Percentiles rank a stretch among this genome's conserved stretches.
Conservation (phyloP, 805 yeast genomes). For the Metschnikowia lunata region DNA sequence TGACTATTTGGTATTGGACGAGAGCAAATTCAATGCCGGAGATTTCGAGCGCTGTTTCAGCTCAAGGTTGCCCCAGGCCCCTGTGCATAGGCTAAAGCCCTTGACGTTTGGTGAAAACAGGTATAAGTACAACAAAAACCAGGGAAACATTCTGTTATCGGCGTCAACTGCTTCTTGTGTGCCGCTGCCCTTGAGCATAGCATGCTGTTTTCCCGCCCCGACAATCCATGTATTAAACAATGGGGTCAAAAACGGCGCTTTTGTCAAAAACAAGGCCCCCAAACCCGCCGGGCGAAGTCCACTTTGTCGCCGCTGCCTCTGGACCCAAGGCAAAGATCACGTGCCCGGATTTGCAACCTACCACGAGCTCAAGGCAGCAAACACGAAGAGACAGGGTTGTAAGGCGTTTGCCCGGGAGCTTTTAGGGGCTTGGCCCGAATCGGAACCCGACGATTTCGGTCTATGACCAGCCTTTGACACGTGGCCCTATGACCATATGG, state of each 20-base stretch:
- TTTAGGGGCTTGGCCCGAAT: constrained; percentile 45
- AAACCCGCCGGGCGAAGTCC: constrained; percentile 40
- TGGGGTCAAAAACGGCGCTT: constrained; percentile 60
- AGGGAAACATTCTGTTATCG: no score
- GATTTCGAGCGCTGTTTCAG: constrained; percentile 43
- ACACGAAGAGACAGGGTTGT: constrained; percentile 23
- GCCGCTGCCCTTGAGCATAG: constrained; percentile 32
- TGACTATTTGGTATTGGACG: constrained; percentile 48
- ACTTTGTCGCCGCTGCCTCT: constrained; percentile 29
- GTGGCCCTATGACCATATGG: no score
- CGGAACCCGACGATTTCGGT: constrained; percentile 1
- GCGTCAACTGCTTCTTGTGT: background rate
- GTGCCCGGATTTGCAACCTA: constrained; percentile 13
- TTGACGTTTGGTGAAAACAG: constrained; percentile 20
- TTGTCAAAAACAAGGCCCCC: constrained; percentile 42
- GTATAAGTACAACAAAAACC: constrained; percentile 23
- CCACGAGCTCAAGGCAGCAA: constrained; percentile 16
- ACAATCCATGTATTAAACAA: constrained; percentile 43
- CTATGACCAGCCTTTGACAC: background rate
- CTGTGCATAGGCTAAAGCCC: constrained; percentile 16
- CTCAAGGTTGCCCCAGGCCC: constrained; percentile 13
- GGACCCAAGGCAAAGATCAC: constrained; percentile 8
- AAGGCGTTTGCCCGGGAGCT: constrained; percentile 26
- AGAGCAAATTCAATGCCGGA: constrained; percentile 18
- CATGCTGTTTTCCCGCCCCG: constrained; percentile 21